Evolutionary conservation across 306 rosid species (phyloP), one percentile per base, ranked within the genome.

Genomic region (Argentina anserina): DNA sequence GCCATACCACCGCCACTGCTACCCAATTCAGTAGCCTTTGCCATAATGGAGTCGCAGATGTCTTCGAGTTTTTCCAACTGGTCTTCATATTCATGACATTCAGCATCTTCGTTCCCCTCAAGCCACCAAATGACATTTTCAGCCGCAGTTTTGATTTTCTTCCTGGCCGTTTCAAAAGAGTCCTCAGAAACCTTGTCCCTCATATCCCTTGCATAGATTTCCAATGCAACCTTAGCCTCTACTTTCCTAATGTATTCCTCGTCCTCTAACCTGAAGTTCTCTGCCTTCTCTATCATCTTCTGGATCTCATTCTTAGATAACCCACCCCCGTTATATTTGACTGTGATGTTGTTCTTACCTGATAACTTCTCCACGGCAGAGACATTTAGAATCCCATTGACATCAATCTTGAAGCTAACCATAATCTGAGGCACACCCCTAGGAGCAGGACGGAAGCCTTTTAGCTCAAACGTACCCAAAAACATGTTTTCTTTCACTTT

Each of bases 381-480:
- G 17, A 84, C 87, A 28, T 81, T 78, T 47, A 84, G 3, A 20
- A 84, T 84, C 0, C 85, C 85, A 31, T 84, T 81, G n/a, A 82
- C 83, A 39, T 80, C 87, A 8, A 84, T 65, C 59, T 77, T 82
- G 15, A 77, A 74, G 61, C 81, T 72, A 21, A 83, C 74, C 40
- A 9, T 72, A 75, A 83, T 72, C 31, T 76, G 70, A 4, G 84
- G 87, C 49, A 80, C 82, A 1, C 81, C 87, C 9, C 67, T 69
- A 0, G 82, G 82, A 12, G 84, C 80, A 0, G 82, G 84, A 59
- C 75, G 84, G 31, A 77, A 74, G 21, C 87, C 84, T 3, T 60
- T 56, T 20, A 84, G 80, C 75, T 80, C 73, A 65, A 77, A 84
- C n/a, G 53, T 80, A 12, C 83, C 81, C 26, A 83, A 47, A 46